Percentiles rank a stretch among this genome's conserved stretches.
phyloP scores from a whole-genome alignment of 2,329 filamentous ascomycete genomes.

The Ophiostoma triangulosporum region DNA sequence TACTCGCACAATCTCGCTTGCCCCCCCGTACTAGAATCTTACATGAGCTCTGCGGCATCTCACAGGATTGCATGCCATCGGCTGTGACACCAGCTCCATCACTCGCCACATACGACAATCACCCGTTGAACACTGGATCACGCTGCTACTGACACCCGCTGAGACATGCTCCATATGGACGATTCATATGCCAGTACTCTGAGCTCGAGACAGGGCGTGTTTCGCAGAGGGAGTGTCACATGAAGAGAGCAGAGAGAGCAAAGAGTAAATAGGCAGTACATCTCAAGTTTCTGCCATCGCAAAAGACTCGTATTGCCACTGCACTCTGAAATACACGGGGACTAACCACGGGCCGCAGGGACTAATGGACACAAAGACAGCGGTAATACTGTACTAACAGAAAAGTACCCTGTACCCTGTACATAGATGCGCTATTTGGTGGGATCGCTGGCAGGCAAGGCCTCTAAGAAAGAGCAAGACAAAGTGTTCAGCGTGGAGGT shows the following conservation, averaged over 20 bases:
- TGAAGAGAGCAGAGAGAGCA: no score
- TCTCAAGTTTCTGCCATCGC: not conserved
- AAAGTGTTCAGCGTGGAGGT: no score
- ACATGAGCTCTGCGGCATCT: not conserved
- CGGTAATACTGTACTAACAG: no score
- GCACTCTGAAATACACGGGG: not conserved
- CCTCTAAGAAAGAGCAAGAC: no score
- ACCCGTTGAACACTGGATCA: not conserved
- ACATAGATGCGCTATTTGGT: no score
- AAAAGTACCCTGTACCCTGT: no score
- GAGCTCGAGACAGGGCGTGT: not conserved
- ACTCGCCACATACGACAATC: not conserved
- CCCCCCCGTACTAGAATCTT: no score
- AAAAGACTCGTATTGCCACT: not conserved
- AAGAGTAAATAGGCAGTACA: not conserved
- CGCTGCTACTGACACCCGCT: not conserved
- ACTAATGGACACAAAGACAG: not conserved
- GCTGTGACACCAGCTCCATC: not conserved
- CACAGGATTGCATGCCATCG: not conserved
- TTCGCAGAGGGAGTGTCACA: no score
- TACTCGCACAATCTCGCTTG: no score
- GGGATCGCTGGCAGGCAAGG: no score
- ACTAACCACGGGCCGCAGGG: not conserved
- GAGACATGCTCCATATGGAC: not conserved
- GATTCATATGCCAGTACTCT: not conserved